A percentile compares a stretch with the other conserved stretches of the same genome.
Evolutionary conservation across 179 eudicot species (phyloP).

Genomic region (Spinacia oleracea): DNA sequence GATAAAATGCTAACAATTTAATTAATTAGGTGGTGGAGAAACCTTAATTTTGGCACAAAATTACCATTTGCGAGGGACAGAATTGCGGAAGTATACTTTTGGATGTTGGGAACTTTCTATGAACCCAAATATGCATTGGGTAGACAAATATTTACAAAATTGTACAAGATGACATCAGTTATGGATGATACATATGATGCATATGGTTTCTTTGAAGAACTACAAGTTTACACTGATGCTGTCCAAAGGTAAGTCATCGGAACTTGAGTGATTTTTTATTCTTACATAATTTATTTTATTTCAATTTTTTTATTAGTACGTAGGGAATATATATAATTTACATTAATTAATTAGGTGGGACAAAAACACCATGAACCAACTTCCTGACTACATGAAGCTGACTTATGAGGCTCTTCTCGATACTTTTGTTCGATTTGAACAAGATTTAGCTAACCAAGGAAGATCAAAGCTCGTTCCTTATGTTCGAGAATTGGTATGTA

Average conservation of each 20-base stretch:
- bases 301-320: too few relatives aligned
- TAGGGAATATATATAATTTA: not conserved
- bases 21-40: slow-evolving; percentile 9
- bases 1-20: too few relatives aligned
- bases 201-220: slow-evolving; percentile 48
- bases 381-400: slow-evolving; percentile 48
- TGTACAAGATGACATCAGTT: slow-evolving; percentile 27
- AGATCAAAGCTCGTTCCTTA: slow-evolving; percentile 29
- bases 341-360: slow-evolving; percentile 41
- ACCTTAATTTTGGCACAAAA: slow-evolving; percentile 5
- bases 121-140: slow-evolving; percentile 30
- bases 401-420: slow-evolving; percentile 29
- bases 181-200: slow-evolving; percentile 38
- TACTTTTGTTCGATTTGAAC: slow-evolving; percentile 29
- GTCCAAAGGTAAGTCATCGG: slow-evolving; percentile 37
- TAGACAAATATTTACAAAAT: slow-evolving; percentile 30
- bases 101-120: slow-evolving; percentile 32
- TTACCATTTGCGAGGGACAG: slow-evolving; percentile 12
- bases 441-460: slow-evolving; percentile 25
- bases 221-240: slow-evolving; percentile 38
- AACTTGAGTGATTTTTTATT: not conserved
- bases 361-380: slow-evolving; percentile 20
- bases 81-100: slow-evolving; percentile 30
- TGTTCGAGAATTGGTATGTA: slow-evolving; percentile 35
- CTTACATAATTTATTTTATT: not conserved